Evolutionary conservation across 768 basidiomycete species (phyloP).

Genomic region (Mycena chlorophos): DNA sequence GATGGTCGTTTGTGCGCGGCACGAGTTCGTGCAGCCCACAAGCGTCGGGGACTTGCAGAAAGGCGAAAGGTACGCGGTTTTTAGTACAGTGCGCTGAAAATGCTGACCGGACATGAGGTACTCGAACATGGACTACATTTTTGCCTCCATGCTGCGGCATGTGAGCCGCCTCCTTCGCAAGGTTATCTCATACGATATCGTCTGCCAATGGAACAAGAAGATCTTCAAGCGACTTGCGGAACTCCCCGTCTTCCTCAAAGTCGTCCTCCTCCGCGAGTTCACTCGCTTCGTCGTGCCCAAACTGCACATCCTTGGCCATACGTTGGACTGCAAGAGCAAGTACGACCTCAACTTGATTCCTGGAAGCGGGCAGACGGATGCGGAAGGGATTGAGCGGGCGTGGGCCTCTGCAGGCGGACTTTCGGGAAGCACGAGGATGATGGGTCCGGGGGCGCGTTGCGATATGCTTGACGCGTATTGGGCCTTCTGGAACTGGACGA

Average conservation of each 20-base stretch:
- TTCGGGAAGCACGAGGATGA: constrained; percentile 33
- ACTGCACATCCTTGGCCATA: constrained; percentile 31
- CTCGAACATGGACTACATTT: constrained; percentile 26
- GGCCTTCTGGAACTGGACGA: constrained; percentile 30
- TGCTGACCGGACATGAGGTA: too few species aligned
- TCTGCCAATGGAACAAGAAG: constrained; percentile 29
- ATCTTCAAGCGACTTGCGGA: constrained; percentile 10
- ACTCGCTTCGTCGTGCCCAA: constrained; percentile 28
- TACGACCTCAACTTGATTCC: constrained; percentile 28
- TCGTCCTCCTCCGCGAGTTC: constrained; percentile 9
- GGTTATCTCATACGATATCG: constrained; percentile 28
- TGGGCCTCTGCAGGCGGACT: constrained; percentile 29
- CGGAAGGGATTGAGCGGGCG: constrained; percentile 32
- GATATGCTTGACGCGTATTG: constrained; percentile 32
- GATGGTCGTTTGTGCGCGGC: too few species aligned
- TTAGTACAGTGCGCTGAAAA: too few species aligned
- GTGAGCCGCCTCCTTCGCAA: not conserved
- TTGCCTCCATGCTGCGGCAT: constrained; percentile 20
- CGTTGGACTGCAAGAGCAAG: constrained; percentile 20
- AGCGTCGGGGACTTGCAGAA: too few species aligned
- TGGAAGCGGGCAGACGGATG: constrained; percentile 33
- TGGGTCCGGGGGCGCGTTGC: constrained; percentile 32
- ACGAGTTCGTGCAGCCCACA: too few species aligned
- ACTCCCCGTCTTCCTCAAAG: constrained; percentile 8
- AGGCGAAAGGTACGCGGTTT: too few species aligned